A percentile compares a stretch with the other conserved stretches of the same genome.
Evolutionary conservation across 2,329 filamentous ascomycete species (phyloP).

Genomic region (Calcarisporium arbuscula): DNA sequence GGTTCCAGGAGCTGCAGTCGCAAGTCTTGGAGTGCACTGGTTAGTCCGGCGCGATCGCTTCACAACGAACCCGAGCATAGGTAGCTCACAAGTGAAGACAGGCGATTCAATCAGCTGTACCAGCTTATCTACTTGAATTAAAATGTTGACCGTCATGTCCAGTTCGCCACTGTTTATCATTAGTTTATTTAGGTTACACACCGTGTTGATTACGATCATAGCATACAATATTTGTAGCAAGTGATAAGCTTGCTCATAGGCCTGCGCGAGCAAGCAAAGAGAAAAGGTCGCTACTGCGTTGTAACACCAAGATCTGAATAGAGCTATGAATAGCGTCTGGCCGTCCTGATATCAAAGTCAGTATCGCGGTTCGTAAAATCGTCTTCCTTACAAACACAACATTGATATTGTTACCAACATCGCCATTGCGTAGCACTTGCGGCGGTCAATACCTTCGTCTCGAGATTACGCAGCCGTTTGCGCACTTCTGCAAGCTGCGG

Average conservation of each 20-base stretch:
- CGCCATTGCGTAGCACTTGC: too few species aligned
- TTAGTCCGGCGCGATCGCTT: neutral
- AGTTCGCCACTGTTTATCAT: constrained; percentile 68
- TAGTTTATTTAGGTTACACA: constrained; percentile 1
- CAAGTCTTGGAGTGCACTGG: constrained; percentile 54
- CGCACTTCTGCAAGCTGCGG: constrained; percentile 87
- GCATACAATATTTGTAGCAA: constrained; percentile 84
- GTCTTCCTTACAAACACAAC: neutral
- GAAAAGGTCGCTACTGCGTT: constrained; percentile 98
- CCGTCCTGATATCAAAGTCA: constrained; percentile 54
- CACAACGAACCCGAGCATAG: neutral
- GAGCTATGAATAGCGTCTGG: constrained; percentile 86
- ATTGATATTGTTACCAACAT: too few species aligned
- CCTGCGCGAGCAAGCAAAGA: constrained; percentile 87
- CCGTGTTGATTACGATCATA: neutral
- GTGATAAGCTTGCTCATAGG: constrained; percentile 96
- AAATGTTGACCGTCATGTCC: constrained; percentile 97
- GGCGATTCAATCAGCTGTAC: constrained; percentile 95
- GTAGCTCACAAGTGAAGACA: constrained; percentile 84
- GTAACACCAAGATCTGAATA: constrained; percentile 97
- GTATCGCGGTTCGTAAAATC: constrained; percentile 24
- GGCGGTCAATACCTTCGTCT: constrained; percentile 58
- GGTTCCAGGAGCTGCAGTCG: constrained; percentile 92
- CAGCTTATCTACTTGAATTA: constrained; percentile 98
- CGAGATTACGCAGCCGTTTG: constrained; percentile 82